Evolutionary conservation across 176 grass and related monocot species (phyloP), one percentile per base, ranked within the genome.

Genomic region (Triticum urartu): DNA sequence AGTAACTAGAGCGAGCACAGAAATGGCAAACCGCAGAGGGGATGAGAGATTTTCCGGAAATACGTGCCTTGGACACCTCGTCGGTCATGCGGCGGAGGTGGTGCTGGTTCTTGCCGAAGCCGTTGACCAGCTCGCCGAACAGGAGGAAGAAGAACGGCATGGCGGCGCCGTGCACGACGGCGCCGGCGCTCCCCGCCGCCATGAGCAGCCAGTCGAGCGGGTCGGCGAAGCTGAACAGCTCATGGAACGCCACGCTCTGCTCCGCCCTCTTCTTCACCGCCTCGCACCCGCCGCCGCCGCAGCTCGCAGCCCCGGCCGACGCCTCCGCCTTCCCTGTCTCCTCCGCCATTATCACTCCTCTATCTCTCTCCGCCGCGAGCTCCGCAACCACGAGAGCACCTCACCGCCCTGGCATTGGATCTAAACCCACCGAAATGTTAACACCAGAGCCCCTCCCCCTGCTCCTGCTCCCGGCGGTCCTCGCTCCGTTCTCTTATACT

Each of bases 71-170:
- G 79, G 91, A 91, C 73, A 98, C 95, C 64, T 98, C 91, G 84
- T 90, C 91, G 28, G 91, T 95, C 95, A 98, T 98, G 65, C 81
- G 85, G 39, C 89, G 87, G 78, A 93, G 93, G 67, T 93, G 79
- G 68, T 82, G 74, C 80, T 95, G 84, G 91, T 98, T 98, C 88
- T 93, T 93, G n/a, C 95, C 95, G 86, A 98, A 98, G 14, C 93
- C 93, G 68, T 98, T 93, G 89, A 98, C 88, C 80, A 98, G 91
- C 71, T 98, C 89, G 22, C 93, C 95, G 62, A 98, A 98, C 33
- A 98, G 79, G 54, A 95, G 95, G 83, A 98, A 95, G 93, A 98
- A 98, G 7, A 95, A 86, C 10, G 95, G 95, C 85, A 98, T 95
- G 64, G 95, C 89, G 80, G 87, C 93, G 60, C 95, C 95, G 81